These are phyloP conservation scores for Lineolata rhizophorae DNA, from an alignment of 495 filamentous ascomycete species.

Conservation along the genomic window DNA sequence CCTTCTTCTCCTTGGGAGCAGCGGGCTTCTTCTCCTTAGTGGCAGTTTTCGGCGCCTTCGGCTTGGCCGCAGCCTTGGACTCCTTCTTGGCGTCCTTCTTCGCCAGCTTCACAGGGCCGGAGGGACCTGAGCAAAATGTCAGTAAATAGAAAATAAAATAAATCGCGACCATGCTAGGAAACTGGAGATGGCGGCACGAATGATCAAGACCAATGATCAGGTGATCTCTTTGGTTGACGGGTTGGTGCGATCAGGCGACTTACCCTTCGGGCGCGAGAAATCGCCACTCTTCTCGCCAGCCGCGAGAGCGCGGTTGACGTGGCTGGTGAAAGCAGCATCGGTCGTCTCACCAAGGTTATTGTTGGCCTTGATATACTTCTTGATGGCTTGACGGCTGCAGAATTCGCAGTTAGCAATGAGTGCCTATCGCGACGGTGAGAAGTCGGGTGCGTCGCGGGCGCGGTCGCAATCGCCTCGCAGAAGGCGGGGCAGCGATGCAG, in stretches of 20 bases:
- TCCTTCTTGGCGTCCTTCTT: slow-evolving; percentile 44
- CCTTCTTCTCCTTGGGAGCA: slow-evolving; percentile 20
- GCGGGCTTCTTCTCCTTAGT: slow-evolving; percentile 7
- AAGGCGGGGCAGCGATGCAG: slow-evolving; percentile 5
- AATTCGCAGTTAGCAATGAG: too few species aligned
- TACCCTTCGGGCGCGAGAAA: slow-evolving; percentile 92
- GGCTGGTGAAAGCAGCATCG: slow-evolving; percentile 58
- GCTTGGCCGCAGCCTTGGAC: slow-evolving; percentile 7
- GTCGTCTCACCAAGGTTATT: slow-evolving; percentile 55
- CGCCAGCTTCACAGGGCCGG: slow-evolving; percentile 87
- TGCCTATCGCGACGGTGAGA: too few species aligned
- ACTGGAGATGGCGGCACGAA: slow-evolving; percentile 1
- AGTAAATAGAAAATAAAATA: slow-evolving; percentile 11
- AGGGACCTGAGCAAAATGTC: slow-evolving; percentile 46
- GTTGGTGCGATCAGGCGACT: slow-evolving; percentile 1
- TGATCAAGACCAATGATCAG: too few species aligned
- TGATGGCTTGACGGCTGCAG: slow-evolving; percentile 73
- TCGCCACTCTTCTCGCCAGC: slow-evolving; percentile 72
- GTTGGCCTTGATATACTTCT: slow-evolving; percentile 96
- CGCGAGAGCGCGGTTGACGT: slow-evolving; percentile 87
- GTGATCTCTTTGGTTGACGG: neutral
- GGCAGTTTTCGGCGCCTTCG: slow-evolving; percentile 6
- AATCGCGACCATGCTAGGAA: neutral
- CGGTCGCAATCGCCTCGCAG: too few species aligned
- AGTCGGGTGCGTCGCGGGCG: too few species aligned